phyloP scores from a whole-genome alignment of 2,329 filamentous ascomycete species.

The Blastomyces gilchristii region DNA sequence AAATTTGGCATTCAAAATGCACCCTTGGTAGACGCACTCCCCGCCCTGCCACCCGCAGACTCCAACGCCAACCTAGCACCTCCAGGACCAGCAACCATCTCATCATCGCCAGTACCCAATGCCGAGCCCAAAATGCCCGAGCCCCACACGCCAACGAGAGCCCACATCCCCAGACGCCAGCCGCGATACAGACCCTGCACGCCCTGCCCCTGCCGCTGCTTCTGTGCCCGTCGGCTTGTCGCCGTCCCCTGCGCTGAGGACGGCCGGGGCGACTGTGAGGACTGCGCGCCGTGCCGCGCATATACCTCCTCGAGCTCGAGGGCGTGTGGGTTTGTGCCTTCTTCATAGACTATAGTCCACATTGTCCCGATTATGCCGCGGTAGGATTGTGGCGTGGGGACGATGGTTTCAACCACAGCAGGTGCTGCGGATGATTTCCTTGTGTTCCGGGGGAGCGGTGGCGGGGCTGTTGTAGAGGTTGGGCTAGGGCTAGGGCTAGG shows the following conservation, averaged over 20 bases:
- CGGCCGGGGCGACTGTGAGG: neutral
- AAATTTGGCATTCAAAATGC: neutral
- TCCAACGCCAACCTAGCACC: constrained; percentile 14
- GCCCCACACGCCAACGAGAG: constrained; percentile 46
- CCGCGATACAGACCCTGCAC: constrained; percentile 48
- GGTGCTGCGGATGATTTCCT: neutral
- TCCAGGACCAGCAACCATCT: constrained; percentile 16
- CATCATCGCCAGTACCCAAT: constrained; percentile 29
- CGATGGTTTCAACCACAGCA: constrained; percentile 57
- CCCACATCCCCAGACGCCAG: constrained; percentile 48
- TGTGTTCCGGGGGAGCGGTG: neutral
- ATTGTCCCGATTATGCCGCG: constrained; percentile 83
- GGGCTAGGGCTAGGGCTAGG: constrained; percentile 18
- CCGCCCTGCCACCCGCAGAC: constrained; percentile 7
- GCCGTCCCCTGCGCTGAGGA: constrained; percentile 23
- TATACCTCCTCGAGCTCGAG: constrained; percentile 36
- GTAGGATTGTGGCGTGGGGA: constrained; percentile 66
- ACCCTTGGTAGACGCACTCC: constrained; percentile 2
- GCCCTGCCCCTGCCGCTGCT: constrained; percentile 44
- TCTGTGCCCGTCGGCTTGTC: constrained; percentile 23
- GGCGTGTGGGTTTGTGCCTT: constrained; percentile 47
- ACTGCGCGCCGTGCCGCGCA: neutral
- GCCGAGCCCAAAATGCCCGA: constrained; percentile 36
- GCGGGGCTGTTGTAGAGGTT: constrained; percentile 15
- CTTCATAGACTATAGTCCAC: constrained; percentile 73